Evolutionary conservation across 148 eudicot species (phyloP), one percentile per base, ranked within the genome.

Genomic region (Spergularia marina): DNA sequence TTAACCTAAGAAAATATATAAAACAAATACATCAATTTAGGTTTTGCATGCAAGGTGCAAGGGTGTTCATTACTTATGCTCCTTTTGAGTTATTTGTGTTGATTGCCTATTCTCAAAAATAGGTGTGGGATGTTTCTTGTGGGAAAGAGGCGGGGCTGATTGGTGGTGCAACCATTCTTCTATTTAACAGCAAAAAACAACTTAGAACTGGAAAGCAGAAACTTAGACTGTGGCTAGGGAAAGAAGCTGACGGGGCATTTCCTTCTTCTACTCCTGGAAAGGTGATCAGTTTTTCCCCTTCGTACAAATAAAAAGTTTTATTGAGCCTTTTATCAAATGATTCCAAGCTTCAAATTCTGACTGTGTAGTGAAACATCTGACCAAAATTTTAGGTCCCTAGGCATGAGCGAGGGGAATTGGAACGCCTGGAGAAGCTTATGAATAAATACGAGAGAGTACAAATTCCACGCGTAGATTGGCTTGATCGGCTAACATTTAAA

Each of bases 41-140:
- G 17, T 58, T 18, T 57, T 14, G 23, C 64, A 17, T 25, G 49
- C 56, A 9, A 23, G 11, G 65, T 25, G 49, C 56, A 9, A 23
- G 11, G 65, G 21, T n/a, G 14, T 49, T 58, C n/a, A 17, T 76
- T 17, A 20, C 2, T 15, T 58, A 47, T 30, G 41, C 18, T 70
- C 16, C 55, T 20, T 18, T 10, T 61, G 25, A 63, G 12, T 53
- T 71, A 12, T 72, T 12, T 52, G 76, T 72, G n/a, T 11, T 62
- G 25, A 25, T 61, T 62, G 53, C 55, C 67, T 73, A 14, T 49
- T 70, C n/a, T 18, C 52, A 20, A 58, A 79, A 70, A 25, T 58
- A 95, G 98, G 97, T 95, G 23, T 90, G 97, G 93, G 96, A 95
- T 85, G 97, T 95, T 79, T 95, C 98, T 36, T 82, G 91, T 68